phyloP scores from a whole-genome alignment of 805 yeast genomes.

The Candida quercuum region DNA sequence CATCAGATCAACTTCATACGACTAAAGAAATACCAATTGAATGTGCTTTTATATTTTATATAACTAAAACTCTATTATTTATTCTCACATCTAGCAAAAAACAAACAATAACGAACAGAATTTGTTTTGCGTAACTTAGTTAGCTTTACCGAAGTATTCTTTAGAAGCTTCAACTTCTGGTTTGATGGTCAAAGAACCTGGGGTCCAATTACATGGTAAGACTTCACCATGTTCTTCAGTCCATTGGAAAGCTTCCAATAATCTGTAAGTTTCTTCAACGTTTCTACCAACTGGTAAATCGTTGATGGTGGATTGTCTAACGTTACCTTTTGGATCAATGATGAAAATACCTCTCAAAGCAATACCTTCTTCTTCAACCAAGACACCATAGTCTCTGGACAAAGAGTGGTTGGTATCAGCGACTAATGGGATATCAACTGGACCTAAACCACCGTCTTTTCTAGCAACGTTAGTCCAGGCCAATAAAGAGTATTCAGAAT shows the following conservation, averaged over 20 bases:
- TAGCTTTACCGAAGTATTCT: conserved; percentile 68
- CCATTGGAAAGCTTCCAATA: conserved; percentile 99
- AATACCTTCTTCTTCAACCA: conserved; percentile 92
- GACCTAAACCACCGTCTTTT: conserved; percentile 98
- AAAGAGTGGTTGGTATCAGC: conserved; percentile 97
- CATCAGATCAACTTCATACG: too few species aligned
- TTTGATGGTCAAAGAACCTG: conserved; percentile 90
- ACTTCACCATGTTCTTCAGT: conserved; percentile 99
- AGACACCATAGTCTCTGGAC: conserved; percentile 95
- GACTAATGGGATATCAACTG: conserved; percentile 87
- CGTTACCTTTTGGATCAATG: conserved; percentile 91
- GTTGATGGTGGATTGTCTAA: conserved; percentile 97
- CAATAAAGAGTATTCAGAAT: conserved; percentile 93
- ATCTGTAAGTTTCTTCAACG: conserved; percentile 96
- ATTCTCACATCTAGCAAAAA: conserved; percentile 1
- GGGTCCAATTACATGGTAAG: conserved; percentile 99
- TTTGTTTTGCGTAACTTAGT: conserved; percentile 27
- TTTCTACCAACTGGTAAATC: conserved; percentile 99
- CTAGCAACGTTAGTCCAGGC: conserved; percentile 98
- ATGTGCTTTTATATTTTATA: too few species aligned
- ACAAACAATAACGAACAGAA: background rate
- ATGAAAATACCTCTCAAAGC: conserved; percentile 97
- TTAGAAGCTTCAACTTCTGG: conserved; percentile 74
- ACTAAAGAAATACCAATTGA: too few species aligned
- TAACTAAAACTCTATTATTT: background rate